These are phyloP conservation scores for Flueggea neowawraea DNA, from an alignment of 441 rosid genomes.

Conservation along the genomic window DNA sequence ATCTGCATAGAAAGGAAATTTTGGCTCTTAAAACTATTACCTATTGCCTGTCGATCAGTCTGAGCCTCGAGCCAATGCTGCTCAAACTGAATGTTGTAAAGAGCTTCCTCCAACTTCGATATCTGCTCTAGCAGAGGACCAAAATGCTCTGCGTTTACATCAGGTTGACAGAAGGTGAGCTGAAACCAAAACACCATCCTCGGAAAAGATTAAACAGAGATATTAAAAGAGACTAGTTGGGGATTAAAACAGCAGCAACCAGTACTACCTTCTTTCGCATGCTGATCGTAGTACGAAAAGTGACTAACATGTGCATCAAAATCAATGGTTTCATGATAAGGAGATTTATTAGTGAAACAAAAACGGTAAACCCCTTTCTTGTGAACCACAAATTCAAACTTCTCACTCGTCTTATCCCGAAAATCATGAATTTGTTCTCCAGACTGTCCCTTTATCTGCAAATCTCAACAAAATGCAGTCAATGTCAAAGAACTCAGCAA, in stretches of 20 bases:
- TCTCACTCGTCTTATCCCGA: slow-evolving; percentile 49
- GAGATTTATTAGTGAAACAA: slow-evolving; percentile 62
- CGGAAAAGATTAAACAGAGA: background rate
- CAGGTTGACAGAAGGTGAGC: too few relatives aligned
- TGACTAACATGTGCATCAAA: slow-evolving; percentile 56
- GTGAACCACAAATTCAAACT: slow-evolving; percentile 45
- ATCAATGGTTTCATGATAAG: slow-evolving; percentile 50
- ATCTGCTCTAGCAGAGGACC: slow-evolving; percentile 53
- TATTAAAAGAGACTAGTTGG: background rate
- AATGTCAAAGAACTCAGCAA: background rate
- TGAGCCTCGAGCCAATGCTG: slow-evolving; percentile 73
- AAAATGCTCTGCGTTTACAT: slow-evolving; percentile 46
- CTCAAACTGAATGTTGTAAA: slow-evolving; percentile 55
- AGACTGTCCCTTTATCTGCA: slow-evolving; percentile 55
- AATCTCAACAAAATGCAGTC: background rate
- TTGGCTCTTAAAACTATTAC: slow-evolving; percentile 18
- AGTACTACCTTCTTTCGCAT: slow-evolving; percentile 55
- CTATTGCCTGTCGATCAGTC: slow-evolving; percentile 60
- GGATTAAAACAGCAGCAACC: too few relatives aligned
- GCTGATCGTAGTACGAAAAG: slow-evolving; percentile 43
- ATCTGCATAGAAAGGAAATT: background rate
- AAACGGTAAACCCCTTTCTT: slow-evolving; percentile 50
- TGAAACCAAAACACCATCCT: too few relatives aligned
- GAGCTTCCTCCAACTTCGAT: slow-evolving; percentile 55
- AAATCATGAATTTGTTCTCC: slow-evolving; percentile 46